phyloP scores from a whole-genome alignment of 192 early-diverging fungal species.

The Dissophora ornata region DNA sequence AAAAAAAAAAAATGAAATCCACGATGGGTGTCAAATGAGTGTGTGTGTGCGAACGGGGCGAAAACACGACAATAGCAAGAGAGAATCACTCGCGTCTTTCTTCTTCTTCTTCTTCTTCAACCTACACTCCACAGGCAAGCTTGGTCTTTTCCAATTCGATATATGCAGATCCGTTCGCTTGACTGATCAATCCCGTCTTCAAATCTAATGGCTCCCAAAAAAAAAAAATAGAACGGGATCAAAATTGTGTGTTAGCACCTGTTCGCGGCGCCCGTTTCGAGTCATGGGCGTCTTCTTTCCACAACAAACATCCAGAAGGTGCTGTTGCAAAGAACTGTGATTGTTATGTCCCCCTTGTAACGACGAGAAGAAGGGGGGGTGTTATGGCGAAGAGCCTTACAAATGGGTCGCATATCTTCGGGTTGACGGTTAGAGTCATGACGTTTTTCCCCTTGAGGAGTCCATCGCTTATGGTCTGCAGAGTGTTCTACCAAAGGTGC shows the following conservation, averaged over 20 bases:
- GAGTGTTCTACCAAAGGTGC: slow-evolving; percentile 60
- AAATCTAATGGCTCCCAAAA: no score
- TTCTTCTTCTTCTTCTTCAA: no score
- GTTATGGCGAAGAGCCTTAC: no score
- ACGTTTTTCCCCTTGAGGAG: slow-evolving; percentile 43
- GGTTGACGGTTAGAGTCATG: slow-evolving; percentile 58
- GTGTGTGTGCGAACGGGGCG: slow-evolving; percentile 77
- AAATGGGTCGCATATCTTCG: slow-evolving; percentile 67
- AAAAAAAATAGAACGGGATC: no score
- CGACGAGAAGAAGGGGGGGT: no score
- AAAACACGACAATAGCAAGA: no score
- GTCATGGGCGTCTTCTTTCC: no score
- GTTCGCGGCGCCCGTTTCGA: no score
- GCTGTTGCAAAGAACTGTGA: no score
- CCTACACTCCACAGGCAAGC: slow-evolving; percentile 81
- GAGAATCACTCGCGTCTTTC: no score
- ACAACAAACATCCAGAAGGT: background rate
- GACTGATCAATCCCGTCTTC: slow-evolving; percentile 75
- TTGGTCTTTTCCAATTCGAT: slow-evolving; percentile 79
- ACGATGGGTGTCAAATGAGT: background rate
- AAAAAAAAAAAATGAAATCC: background rate
- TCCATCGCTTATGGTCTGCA: slow-evolving; percentile 36
- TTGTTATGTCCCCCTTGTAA: background rate
- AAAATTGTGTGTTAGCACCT: background rate
- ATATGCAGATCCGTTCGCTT: slow-evolving; percentile 83